Percentiles rank a stretch among this genome's conserved stretches.
Evolutionary conservation across 2,329 filamentous ascomycete species (phyloP).

Genomic region (Alternaria tenuissima): DNA sequence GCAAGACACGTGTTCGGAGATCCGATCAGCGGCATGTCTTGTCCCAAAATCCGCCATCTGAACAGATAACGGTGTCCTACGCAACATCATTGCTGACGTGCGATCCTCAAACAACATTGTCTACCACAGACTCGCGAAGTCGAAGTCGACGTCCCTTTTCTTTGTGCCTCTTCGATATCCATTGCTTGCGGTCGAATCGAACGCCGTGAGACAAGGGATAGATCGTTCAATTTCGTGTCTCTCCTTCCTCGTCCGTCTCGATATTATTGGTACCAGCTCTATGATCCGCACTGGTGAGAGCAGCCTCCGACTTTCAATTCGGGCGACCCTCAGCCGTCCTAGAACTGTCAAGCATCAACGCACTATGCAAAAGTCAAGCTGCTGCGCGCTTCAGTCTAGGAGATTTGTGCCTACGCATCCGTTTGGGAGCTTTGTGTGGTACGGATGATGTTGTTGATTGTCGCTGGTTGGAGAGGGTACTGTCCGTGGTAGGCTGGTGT

Average conservation of each 20-base stretch:
- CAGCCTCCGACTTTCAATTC: constrained; percentile 6
- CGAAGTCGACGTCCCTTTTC: constrained; percentile 5
- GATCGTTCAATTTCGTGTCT: constrained; percentile 6
- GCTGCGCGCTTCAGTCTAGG: constrained; percentile 13
- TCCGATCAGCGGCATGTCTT: not conserved
- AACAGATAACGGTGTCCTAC: not conserved
- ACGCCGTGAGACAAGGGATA: constrained; percentile 11
- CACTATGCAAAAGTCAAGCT: constrained; percentile 14
- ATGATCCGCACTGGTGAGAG: not conserved
- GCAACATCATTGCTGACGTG: constrained; percentile 6
- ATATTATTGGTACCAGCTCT: constrained; percentile 7
- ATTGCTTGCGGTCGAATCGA: constrained; percentile 13
- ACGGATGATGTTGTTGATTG: constrained; percentile 1
- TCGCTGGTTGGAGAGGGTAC: constrained; percentile 8
- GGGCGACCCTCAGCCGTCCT: constrained; percentile 19
- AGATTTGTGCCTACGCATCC: constrained; percentile 21
- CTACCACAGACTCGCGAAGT: constrained; percentile 5
- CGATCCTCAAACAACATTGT: constrained; percentile 1
- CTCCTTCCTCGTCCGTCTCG: not conserved
- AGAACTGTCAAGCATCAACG: constrained; percentile 7
- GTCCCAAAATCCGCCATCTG: not conserved
- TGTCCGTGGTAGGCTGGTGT: constrained; percentile 6
- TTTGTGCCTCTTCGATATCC: constrained; percentile 18
- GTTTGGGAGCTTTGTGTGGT: constrained; percentile 13
- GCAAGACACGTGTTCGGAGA: not conserved